Base-by-base conservation (phyloP, 257 asterid species). In the Ilex asprella region DNA sequence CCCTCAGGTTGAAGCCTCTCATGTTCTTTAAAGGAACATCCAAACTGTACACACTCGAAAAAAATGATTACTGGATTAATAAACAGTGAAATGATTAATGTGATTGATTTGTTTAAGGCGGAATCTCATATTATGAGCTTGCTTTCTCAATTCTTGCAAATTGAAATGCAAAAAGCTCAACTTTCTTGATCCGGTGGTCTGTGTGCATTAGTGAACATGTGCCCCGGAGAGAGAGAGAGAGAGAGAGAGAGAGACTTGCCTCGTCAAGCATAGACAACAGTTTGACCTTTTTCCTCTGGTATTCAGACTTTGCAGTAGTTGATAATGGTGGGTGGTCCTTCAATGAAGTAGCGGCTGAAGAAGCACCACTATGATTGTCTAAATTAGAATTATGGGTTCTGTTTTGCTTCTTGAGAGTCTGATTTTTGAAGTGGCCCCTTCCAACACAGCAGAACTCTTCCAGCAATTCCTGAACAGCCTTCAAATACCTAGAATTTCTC, bases 231-330 rank as follows among this genome's bases (percentile, higher is more conserved):
- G 49, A 61, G 67, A 47, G 57, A 41, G 10, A 61, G 67, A 47
- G 57, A 41, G 10, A 62, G 30, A 11, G 50, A 65, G 53, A 43
- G 54, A 31, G 21, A 65, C 73, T 39, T 81, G 70, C 97, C 97
- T 89, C 95, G 73, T 89, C 94, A 65, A 86, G 94, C 89, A 86
- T 77, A 10, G 97, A 75, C 39, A 84, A 60, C 12, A 89, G 77
- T 73, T 84, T 86, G 66, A 74, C 72, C 69, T 89, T 89, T 64
- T 81, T 82, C 78, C 94, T 78, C 59, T 89, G 94, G 63, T 70
- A 63, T 30, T 89, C 97, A 43, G 76, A 62, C 61, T 81, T 79
- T 60, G 81, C 85, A 5, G 87, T 58, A 47, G 89, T 82, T 2
- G 94, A 82, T 30, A 89, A 67, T 6, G 82, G 62, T 2, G 46